phyloP scores from a whole-genome alignment of 331 rosid genomes.

The Pyrus hybrid region DNA sequence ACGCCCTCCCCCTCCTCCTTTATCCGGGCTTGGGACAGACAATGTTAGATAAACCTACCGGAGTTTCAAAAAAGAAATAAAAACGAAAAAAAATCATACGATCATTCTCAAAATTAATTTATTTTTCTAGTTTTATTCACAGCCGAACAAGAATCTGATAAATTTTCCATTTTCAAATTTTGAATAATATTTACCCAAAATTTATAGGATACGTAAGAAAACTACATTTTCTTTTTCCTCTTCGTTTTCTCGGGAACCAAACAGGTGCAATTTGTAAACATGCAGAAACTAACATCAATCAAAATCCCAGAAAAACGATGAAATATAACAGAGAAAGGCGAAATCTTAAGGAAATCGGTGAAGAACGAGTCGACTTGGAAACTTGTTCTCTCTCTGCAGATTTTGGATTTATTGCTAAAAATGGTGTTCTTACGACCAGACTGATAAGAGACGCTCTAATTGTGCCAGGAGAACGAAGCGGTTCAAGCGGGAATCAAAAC shows the following conservation, averaged over 20 bases:
- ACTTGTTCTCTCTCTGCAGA: neutral
- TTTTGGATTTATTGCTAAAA: neutral
- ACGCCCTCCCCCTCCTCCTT: too few species aligned
- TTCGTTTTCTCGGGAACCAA: neutral
- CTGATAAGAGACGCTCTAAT: neutral
- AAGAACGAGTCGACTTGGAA: neutral
- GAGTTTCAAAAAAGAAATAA: neutral
- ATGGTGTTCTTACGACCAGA: neutral
- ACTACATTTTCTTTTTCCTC: neutral
- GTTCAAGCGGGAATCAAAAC: neutral
- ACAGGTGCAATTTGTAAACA: neutral
- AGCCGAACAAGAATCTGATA: neutral
- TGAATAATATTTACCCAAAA: neutral
- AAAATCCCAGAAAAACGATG: neutral
- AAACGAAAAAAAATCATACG: neutral
- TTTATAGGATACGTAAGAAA: neutral
- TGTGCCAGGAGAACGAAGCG: neutral
- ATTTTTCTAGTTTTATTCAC: neutral
- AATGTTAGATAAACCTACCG: neutral
- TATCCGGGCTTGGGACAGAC: too few species aligned
- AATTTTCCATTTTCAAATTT: neutral
- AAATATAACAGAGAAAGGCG: neutral
- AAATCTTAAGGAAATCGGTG: neutral
- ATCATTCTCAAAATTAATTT: neutral
- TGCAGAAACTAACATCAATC: neutral